Evolutionary conservation across 2,329 filamentous ascomycete genomes (phyloP), one percentile per base, ranked within the genome.

Genomic region (Verticillium alfalfae): DNA sequence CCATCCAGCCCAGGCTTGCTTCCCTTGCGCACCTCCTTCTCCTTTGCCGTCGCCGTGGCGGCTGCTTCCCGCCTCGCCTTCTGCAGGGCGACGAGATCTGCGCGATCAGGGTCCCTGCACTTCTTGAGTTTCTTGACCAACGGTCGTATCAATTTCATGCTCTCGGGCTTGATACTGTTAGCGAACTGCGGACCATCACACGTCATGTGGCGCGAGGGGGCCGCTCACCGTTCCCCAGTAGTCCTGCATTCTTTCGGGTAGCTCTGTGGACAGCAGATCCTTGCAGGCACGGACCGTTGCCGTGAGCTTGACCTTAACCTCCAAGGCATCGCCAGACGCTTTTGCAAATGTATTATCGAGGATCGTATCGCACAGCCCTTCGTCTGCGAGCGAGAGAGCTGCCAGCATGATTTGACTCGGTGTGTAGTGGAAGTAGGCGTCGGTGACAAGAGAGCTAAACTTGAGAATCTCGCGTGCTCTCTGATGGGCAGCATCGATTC

Each of bases 391-490:
- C 15, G 89, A 81, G 34, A 97, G 77, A 0, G 93, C 88, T 0
- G 92, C 89, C 63, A 98, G 83, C 88, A 93, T 93, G 72, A 98
- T 96, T 74, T 99, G 95, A 31, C 91, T 90, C 0, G 95, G 95
- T 0, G 94, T 94, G 77, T 91, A 98, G 75, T 97, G 89, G 76
- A 98, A 97, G 78, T 98, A 98, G n/a, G 87, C 93, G 70, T 99
- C 95, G 34, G 94, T 97, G 64, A 97, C 83, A 58, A 96, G 79
- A 0, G 93, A 91, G 62, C 91, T 90, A 60, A 88, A 89, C 71
- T 92, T 92, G 60, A 96, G 84, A 56, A 92, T 82, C 22, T 88
- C 85, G 52, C 90, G 84, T 0, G 93, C 90, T 59, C 83, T 84
- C n/a, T 81, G 80, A 71, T 96, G 93, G 0, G 92, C 92, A 12